A percentile compares a stretch with the other conserved stretches of the same genome.
Conservation (phyloP, 2,329 filamentous ascomycete species). For the Monosporascus sp. region DNA sequence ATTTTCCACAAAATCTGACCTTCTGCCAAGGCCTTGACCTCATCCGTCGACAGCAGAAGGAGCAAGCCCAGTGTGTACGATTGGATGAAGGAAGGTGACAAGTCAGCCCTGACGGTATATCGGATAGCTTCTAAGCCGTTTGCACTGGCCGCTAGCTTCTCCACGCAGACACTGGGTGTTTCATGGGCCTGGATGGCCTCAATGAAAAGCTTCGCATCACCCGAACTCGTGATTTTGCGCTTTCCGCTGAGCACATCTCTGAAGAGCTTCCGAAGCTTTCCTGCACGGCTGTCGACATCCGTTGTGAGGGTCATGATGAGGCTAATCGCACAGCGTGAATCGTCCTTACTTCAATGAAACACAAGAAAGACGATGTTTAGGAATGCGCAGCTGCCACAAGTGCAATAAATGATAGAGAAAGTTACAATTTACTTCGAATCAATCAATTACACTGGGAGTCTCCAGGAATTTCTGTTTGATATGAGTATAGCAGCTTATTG, state of each 20-base stretch:
- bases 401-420: background rate
- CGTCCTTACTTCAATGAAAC: background rate
- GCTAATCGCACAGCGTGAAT: background rate
- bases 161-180: slow-evolving; percentile 18
- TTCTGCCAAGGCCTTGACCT: slow-evolving; percentile 42
- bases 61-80: slow-evolving; percentile 31
- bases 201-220: slow-evolving; percentile 26
- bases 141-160: slow-evolving; percentile 21
- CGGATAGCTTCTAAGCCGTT: slow-evolving; percentile 21
- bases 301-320: background rate
- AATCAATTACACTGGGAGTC: background rate
- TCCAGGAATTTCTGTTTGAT: background rate
- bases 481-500: background rate
- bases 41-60: slow-evolving; percentile 34
- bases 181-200: slow-evolving; percentile 19
- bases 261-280: slow-evolving; percentile 12
- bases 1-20: slow-evolving; percentile 46
- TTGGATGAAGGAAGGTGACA: slow-evolving; percentile 25
- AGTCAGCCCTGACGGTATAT: slow-evolving; percentile 17
- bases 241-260: slow-evolving; percentile 18
- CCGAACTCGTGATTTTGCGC: slow-evolving; percentile 12
- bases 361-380: background rate
- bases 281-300: background rate
- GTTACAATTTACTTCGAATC: background rate
- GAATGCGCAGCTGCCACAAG: too few relatives aligned